phyloP scores from a whole-genome alignment of 2,329 filamentous ascomycete genomes.

The Talaromyces islandicus region DNA sequence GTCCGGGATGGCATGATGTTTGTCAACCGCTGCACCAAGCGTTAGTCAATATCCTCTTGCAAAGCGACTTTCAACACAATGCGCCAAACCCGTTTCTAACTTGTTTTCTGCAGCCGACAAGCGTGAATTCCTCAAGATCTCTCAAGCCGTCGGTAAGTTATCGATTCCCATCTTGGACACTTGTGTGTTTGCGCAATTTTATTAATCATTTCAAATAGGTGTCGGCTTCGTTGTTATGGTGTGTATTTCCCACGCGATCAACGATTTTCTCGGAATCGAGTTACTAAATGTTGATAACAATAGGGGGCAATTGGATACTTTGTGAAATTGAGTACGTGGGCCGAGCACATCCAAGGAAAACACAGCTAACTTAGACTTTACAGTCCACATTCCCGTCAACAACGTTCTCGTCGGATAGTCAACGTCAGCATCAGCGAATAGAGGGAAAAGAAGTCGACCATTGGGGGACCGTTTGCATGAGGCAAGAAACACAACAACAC shows the following conservation, averaged over 20 bases:
- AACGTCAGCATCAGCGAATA: not conserved
- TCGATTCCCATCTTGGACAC: not conserved
- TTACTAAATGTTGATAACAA: slow-evolving; percentile 5
- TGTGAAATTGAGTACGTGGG: slow-evolving; percentile 51
- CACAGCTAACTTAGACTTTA: not conserved
- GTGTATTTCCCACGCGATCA: not conserved
- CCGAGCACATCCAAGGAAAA: too few relatives aligned
- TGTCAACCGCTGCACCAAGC: slow-evolving; percentile 44
- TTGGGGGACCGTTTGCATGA: not conserved
- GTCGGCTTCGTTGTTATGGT: slow-evolving; percentile 55
- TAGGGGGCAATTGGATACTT: slow-evolving; percentile 53
- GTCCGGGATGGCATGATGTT: slow-evolving; percentile 45
- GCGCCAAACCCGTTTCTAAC: not conserved
- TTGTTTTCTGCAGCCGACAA: slow-evolving; percentile 43
- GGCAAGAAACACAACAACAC: not conserved
- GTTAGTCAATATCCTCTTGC: slow-evolving; percentile 25
- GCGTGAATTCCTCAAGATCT: slow-evolving; percentile 57
- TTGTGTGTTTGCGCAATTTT: not conserved
- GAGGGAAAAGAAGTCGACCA: not conserved
- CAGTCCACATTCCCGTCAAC: slow-evolving; percentile 48
- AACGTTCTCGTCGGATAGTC: slow-evolving; percentile 45
- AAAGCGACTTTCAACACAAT: not conserved
- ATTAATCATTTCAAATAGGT: not conserved
- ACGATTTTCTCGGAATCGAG: not conserved
- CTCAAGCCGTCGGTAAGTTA: slow-evolving; percentile 35